Evolutionary conservation across 805 yeast genomes (phyloP).

Genomic region (Maudiozyma saulgeensis): DNA sequence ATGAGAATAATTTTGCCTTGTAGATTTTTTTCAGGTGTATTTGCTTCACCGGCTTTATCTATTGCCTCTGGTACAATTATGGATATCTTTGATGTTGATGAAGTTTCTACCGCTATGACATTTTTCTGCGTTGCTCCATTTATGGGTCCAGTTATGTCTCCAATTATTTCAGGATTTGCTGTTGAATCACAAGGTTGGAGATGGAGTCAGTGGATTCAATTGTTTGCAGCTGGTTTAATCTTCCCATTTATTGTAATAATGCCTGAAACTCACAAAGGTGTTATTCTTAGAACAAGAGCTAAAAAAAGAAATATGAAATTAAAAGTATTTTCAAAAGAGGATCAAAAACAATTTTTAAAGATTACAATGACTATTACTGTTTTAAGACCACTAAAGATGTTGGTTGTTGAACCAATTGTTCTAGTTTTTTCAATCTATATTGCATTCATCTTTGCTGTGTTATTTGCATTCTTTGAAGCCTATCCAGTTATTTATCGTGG

Average conservation of each 20-base stretch:
- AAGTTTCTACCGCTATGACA: conserved; percentile 65
- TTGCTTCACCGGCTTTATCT: conserved; percentile 76
- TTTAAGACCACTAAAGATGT: conserved; percentile 58
- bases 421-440: conserved; percentile 57
- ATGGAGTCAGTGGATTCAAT: conserved; percentile 64
- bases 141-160: conserved; percentile 72
- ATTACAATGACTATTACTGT: conserved; percentile 42
- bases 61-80: conserved; percentile 78
- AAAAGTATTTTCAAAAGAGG: conserved; percentile 29
- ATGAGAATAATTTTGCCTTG: conserved; percentile 55
- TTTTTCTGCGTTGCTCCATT: conserved; percentile 73
- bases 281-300: conserved; percentile 52
- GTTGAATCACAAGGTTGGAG: conserved; percentile 53
- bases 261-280: conserved; percentile 69
- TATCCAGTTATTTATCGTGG: conserved; percentile 66
- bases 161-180: conserved; percentile 65
- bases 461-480: conserved; percentile 74
- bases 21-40: conserved; percentile 64
- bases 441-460: conserved; percentile 67
- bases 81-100: conserved; percentile 63
- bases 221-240: conserved; percentile 53
- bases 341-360: conserved; percentile 33
- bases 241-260: conserved; percentile 39
- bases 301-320: conserved; percentile 46
- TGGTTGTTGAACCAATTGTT: conserved; percentile 67